phyloP scores from a whole-genome alignment of 176 grass and related monocot genomes.

The Oryza officinalis region DNA sequence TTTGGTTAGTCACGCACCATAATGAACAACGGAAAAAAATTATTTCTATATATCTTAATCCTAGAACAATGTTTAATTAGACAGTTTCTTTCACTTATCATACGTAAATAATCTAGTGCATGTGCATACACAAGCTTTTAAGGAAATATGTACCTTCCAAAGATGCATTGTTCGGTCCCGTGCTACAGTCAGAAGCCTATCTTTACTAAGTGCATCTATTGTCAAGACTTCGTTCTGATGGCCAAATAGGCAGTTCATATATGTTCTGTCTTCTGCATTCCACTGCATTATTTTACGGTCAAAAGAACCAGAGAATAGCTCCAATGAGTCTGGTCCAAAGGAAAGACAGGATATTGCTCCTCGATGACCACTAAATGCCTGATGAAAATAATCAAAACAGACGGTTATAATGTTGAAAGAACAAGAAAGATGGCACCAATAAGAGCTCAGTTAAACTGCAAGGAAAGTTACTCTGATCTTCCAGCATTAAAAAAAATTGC shows the following conservation, averaged over 20 bases:
- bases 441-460: not conserved
- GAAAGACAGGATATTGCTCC: slow-evolving; percentile 75
- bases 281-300: slow-evolving; percentile 88
- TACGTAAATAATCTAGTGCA: not conserved
- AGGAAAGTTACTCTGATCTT: not conserved
- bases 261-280: slow-evolving; percentile 90
- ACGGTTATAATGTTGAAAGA: not conserved
- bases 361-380: slow-evolving; percentile 89
- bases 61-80: not conserved
- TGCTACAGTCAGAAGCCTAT: slow-evolving; percentile 72
- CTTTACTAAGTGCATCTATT: slow-evolving; percentile 78
- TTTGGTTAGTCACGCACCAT: not conserved
- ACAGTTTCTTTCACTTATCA: not conserved
- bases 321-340: slow-evolving; percentile 69
- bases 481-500: not conserved
- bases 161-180: slow-evolving; percentile 83
- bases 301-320: slow-evolving; percentile 89
- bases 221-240: slow-evolving; percentile 85
- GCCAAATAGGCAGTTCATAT: slow-evolving; percentile 81
- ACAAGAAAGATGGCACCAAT: not conserved
- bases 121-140: not conserved
- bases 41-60: not conserved
- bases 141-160: slow-evolving; percentile 66
- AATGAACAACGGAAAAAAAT: not conserved
- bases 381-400: slow-evolving; percentile 26